Conservation (phyloP, 805 yeast species). For the Kazachstania martiniae region DNA sequence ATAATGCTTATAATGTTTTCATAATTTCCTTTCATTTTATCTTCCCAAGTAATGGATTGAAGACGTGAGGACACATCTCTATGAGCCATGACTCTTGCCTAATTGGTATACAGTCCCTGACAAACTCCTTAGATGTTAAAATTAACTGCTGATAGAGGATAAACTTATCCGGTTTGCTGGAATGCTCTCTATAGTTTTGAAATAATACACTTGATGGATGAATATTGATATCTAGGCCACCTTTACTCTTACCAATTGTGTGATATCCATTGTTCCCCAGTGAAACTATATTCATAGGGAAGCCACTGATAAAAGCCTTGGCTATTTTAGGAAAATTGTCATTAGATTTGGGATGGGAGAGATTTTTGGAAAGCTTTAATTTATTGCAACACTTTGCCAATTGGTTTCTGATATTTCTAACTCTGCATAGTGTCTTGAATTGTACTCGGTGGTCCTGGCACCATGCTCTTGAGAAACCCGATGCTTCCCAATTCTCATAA, state of each 20-base stretch:
- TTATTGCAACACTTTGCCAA: slow-evolving; percentile 45
- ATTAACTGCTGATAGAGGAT: slow-evolving; percentile 77
- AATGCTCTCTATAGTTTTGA: slow-evolving; percentile 22
- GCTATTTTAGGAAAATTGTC: slow-evolving; percentile 3
- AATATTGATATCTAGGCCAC: slow-evolving; percentile 60
- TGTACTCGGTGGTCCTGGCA: slow-evolving; percentile 78
- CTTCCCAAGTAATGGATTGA: slow-evolving; percentile 8
- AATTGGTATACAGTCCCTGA: slow-evolving; percentile 68
- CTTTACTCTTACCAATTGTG: slow-evolving; percentile 31
- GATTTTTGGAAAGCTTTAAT: slow-evolving; percentile 16
- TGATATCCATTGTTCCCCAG: slow-evolving; percentile 21
- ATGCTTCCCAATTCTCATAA: slow-evolving; percentile 65
- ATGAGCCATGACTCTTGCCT: slow-evolving; percentile 60
- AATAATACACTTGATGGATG: slow-evolving; percentile 80
- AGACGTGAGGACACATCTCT: slow-evolving; percentile 62
- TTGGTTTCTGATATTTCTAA: slow-evolving; percentile 62
- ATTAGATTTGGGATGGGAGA: slow-evolving; percentile 1
- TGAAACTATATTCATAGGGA: slow-evolving; percentile 24
- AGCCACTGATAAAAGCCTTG: slow-evolving; percentile 24
- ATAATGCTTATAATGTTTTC: too few species aligned
- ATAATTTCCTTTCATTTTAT: too few species aligned
- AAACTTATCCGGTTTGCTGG: slow-evolving; percentile 62
- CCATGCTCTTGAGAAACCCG: slow-evolving; percentile 65
- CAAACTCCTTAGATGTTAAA: slow-evolving; percentile 76
- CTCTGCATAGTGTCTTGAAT: slow-evolving; percentile 58